Conservation (phyloP, 2,329 filamentous ascomycete species). For the Xylariaceae sp. region DNA sequence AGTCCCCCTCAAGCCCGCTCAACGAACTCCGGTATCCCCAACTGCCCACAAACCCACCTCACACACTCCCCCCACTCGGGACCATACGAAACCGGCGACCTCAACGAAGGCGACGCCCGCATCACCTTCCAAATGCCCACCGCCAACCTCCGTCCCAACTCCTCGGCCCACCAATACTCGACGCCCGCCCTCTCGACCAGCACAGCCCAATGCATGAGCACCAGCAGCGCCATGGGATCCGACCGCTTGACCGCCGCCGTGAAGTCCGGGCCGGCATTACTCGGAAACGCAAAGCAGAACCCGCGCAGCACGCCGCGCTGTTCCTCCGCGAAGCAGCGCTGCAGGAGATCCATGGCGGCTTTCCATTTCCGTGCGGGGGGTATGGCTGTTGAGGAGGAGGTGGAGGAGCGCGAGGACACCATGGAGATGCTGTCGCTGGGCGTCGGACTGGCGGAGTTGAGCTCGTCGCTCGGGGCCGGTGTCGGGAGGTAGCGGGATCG, state of each 20-base stretch:
- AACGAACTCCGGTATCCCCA: conserved; percentile 16
- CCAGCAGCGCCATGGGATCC: conserved; percentile 35
- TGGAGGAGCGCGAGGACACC: conserved; percentile 2
- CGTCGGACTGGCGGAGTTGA: conserved; percentile 6
- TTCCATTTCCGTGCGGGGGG: background rate
- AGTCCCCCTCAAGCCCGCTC: background rate
- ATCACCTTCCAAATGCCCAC: conserved; percentile 28
- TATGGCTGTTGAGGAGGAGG: background rate
- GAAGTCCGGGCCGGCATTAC: conserved; percentile 31
- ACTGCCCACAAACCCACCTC: conserved; percentile 25
- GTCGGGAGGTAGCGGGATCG: conserved; percentile 12
- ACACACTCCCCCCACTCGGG: conserved; percentile 28
- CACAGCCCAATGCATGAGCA: conserved; percentile 37
- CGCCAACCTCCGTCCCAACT: conserved; percentile 23
- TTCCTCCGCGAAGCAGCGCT: conserved; percentile 35
- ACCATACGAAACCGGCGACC: conserved; percentile 14
- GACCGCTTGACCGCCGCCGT: conserved; percentile 26
- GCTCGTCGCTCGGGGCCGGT: conserved; percentile 8
- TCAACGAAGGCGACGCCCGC: conserved; percentile 3
- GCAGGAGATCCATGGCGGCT: conserved; percentile 26
- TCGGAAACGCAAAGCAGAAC: conserved; percentile 32
- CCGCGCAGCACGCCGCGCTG: conserved; percentile 30
- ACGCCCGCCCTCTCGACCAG: conserved; percentile 27
- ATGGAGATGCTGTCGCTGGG: conserved; percentile 7
- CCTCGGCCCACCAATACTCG: conserved; percentile 26